Percentiles rank a stretch among this genome's conserved stretches.
These are phyloP conservation scores for Elymus sibiricus DNA, from an alignment of 176 grass and related monocot genomes.

Conservation along the genomic window DNA sequence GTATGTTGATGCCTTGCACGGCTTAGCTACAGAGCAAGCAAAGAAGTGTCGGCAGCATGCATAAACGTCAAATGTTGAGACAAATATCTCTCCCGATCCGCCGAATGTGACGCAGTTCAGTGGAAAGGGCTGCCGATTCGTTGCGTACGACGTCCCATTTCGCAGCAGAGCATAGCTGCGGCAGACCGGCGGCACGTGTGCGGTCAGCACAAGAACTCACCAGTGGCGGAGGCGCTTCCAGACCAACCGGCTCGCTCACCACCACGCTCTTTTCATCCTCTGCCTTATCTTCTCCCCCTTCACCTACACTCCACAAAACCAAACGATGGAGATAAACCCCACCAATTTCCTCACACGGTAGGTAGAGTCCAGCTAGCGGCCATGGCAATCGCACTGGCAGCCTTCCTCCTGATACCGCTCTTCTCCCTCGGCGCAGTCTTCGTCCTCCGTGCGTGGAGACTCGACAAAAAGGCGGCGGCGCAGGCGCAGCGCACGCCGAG, in stretches of 20 bases:
- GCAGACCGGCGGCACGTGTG: neutral
- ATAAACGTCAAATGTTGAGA: no score
- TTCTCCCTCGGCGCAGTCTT: neutral
- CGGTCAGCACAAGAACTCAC: neutral
- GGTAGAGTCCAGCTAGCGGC: neutral
- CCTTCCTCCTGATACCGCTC: neutral
- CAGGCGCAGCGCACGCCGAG: neutral
- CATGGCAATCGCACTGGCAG: conserved; percentile 25
- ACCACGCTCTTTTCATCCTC: neutral
- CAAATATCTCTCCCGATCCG: no score
- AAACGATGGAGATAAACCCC: neutral
- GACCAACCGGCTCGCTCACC: neutral
- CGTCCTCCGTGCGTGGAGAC: conserved; percentile 9
- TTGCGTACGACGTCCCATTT: no score
- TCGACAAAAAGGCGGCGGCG: neutral
- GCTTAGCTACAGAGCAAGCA: no score
- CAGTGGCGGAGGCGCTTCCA: neutral
- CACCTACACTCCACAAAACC: neutral
- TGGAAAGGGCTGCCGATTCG: no score
- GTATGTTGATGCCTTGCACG: no score
- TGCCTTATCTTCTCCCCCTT: neutral
- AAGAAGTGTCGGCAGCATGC: no score
- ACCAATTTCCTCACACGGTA: neutral
- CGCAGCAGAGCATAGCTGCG: no score
- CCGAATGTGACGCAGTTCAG: no score